Conservation (phyloP, 768 basidiomycete species). For the Leccinum imitatum region DNA sequence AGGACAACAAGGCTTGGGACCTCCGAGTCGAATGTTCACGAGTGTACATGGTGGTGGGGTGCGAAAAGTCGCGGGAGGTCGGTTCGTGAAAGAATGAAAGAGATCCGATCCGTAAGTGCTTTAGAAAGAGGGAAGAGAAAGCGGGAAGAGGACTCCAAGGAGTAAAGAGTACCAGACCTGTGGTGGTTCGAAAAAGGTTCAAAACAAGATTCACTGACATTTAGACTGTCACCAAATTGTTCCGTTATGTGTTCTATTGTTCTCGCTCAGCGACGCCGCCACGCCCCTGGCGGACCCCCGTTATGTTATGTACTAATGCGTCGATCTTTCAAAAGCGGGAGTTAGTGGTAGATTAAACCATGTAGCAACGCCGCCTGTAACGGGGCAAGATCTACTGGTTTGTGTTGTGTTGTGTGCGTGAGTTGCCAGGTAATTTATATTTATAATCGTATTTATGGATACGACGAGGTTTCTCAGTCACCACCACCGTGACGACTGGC, state of each 20-base stretch:
- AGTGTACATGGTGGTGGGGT: constrained; percentile 4
- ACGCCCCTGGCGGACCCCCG: neutral
- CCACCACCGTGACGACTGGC: neutral
- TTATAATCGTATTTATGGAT: too few relatives aligned
- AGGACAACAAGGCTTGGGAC: constrained; percentile 1
- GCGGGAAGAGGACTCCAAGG: neutral
- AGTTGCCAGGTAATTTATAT: neutral
- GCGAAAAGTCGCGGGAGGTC: neutral
- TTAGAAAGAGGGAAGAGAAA: neutral
- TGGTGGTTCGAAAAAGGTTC: neutral
- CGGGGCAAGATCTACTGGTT: neutral
- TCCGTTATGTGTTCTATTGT: neutral
- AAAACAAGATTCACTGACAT: neutral
- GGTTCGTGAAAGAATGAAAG: neutral
- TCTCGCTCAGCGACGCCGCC: neutral
- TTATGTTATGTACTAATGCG: constrained; percentile 8
- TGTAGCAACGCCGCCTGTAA: neutral
- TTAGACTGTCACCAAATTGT: neutral
- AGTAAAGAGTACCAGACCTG: constrained; percentile 6
- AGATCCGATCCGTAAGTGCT: too few relatives aligned
- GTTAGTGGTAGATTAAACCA: neutral
- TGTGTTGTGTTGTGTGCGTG: neutral
- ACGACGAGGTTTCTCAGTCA: neutral
- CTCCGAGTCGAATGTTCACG: neutral
- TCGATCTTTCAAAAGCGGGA: constrained; percentile 1